phyloP scores from a whole-genome alignment of 257 asterid genomes.

The Jacaranda mimosifolia region DNA sequence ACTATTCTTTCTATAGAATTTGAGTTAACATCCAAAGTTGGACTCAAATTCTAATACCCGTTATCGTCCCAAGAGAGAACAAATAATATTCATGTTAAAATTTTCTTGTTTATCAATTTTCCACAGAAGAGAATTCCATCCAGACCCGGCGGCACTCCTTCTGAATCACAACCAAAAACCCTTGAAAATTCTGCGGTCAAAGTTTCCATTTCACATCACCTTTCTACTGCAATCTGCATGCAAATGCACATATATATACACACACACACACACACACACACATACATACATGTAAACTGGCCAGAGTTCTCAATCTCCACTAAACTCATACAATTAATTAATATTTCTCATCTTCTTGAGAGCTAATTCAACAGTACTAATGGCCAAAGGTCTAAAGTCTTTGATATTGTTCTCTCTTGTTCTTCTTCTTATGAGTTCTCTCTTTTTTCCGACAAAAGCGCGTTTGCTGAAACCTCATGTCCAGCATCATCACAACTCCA shows the following conservation, averaged over 20 bases:
- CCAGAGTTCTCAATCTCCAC: neutral
- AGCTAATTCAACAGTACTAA: neutral
- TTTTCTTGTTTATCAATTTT: constrained; percentile 16
- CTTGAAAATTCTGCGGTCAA: constrained; percentile 7
- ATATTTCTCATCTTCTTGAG: neutral
- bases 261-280: no score
- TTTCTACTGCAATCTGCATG: constrained; percentile 23
- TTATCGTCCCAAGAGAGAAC: neutral
- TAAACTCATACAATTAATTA: neutral
- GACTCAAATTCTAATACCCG: constrained; percentile 16
- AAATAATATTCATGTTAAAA: neutral
- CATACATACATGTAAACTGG: no score
- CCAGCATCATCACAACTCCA: neutral
- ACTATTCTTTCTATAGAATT: neutral
- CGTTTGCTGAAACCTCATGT: constrained; percentile 21
- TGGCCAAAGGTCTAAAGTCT: constrained; percentile 34
- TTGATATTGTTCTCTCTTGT: constrained; percentile 16
- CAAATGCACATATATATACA: constrained; percentile 20
- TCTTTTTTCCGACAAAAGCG: constrained; percentile 15
- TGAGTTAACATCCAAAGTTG: constrained; percentile 34
- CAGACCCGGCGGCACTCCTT: constrained; percentile 30
- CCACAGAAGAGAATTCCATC: constrained; percentile 32
- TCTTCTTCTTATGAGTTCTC: constrained; percentile 23
- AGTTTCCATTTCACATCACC: constrained; percentile 3
- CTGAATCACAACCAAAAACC: constrained; percentile 9